Conservation (phyloP, 192 early-diverging fungal genomes). For the Phycomyces nitens region DNA sequence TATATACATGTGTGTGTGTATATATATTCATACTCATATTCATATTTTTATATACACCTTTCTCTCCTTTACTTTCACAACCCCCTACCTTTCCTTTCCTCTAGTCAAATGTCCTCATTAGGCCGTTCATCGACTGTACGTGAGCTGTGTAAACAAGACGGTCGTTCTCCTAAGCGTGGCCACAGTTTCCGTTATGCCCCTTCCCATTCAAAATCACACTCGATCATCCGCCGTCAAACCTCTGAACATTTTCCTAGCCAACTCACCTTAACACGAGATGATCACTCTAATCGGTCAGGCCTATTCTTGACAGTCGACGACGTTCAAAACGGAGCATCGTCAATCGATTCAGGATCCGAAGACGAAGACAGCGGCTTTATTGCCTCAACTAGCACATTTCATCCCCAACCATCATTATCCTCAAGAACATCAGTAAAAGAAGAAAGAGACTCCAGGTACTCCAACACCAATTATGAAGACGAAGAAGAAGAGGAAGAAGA, state of each 20-base stretch:
- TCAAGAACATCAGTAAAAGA: too few relatives aligned
- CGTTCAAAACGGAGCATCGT: not conserved
- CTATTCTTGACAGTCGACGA: not conserved
- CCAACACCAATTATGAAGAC: too few relatives aligned
- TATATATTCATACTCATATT: too few relatives aligned
- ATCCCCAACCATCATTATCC: not conserved
- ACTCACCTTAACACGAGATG: not conserved
- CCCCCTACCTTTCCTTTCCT: not conserved
- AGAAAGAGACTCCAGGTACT: too few relatives aligned
- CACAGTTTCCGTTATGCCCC: not conserved
- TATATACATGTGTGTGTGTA: too few relatives aligned
- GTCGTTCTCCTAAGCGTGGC: not conserved
- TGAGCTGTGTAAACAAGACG: not conserved
- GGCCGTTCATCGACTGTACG: not conserved
- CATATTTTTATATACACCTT: too few relatives aligned
- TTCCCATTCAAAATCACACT: not conserved
- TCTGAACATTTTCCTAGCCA: not conserved
- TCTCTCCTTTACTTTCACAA: not conserved
- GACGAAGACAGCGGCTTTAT: not conserved
- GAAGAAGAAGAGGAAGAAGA: too few relatives aligned
- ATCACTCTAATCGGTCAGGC: not conserved
- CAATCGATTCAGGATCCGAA: not conserved
- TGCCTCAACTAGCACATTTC: not conserved
- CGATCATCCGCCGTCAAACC: not conserved
- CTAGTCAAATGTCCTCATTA: not conserved